phyloP scores from a whole-genome alignment of 306 rosid genomes.

The Trifolium pratense region DNA sequence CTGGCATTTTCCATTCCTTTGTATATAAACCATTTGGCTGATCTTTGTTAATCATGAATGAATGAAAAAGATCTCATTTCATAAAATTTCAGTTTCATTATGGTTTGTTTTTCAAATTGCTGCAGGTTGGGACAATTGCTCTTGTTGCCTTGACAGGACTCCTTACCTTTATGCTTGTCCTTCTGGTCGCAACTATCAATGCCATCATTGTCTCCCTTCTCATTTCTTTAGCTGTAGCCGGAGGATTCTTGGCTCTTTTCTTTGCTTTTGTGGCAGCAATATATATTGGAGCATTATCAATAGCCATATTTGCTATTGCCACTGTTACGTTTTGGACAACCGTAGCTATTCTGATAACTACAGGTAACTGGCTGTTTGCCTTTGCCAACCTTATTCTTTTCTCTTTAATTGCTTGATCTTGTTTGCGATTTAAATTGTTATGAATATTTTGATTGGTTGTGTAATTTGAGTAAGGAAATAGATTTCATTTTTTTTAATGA shows the following conservation, averaged over 20 bases:
- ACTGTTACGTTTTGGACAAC: constrained; percentile 55
- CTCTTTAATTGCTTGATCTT: constrained; percentile 8
- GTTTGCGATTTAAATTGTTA: constrained; percentile 28
- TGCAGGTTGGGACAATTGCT: constrained; percentile 82
- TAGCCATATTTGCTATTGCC: constrained; percentile 66
- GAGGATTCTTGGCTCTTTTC: constrained; percentile 89
- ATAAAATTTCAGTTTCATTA: background rate
- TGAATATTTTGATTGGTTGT: background rate
- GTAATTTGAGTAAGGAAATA: background rate
- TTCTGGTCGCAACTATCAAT: constrained; percentile 76
- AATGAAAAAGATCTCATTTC: background rate
- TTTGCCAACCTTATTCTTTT: constrained; percentile 9
- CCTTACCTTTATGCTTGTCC: constrained; percentile 70
- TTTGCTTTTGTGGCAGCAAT: constrained; percentile 67
- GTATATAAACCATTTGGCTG: background rate
- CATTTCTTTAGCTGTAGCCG: constrained; percentile 79
- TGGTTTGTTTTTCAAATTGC: constrained; percentile 28
- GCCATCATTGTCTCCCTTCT: constrained; percentile 68
- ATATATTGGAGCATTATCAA: constrained; percentile 73
- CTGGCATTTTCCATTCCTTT: background rate
- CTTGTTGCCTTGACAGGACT: constrained; percentile 72
- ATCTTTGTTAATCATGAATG: background rate
- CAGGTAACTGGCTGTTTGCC: constrained; percentile 43
- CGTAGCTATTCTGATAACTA: constrained; percentile 51
- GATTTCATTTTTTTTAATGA: background rate